These are phyloP conservation scores for Corylus americana DNA, from an alignment of 306 rosid species.

Conservation along the genomic window DNA sequence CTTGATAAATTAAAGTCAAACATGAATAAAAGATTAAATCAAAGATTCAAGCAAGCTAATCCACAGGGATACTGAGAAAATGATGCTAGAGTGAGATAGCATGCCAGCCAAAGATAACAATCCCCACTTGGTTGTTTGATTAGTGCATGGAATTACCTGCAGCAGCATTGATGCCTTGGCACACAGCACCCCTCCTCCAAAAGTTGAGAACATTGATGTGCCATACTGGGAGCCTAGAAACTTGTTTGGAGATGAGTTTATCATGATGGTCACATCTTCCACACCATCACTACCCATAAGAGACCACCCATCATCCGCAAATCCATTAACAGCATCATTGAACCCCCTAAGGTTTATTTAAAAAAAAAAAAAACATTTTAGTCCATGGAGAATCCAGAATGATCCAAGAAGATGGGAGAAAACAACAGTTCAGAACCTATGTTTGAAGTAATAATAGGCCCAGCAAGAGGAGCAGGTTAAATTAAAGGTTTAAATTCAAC, in stretches of 20 bases:
- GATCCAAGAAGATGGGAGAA: background rate
- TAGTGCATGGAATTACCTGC: slow-evolving; percentile 53
- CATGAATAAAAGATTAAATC: background rate
- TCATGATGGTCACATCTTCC: slow-evolving; percentile 85
- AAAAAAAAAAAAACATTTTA: background rate
- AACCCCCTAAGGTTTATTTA: slow-evolving; percentile 62
- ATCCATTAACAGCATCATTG: slow-evolving; percentile 95
- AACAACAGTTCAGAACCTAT: background rate
- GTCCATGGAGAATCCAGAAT: background rate
- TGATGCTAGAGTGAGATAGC: background rate
- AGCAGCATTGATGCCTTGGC: slow-evolving; percentile 98
- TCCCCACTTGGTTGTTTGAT: background rate
- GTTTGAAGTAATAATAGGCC: background rate
- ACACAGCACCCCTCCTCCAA: slow-evolving; percentile 89
- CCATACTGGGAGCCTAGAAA: slow-evolving; percentile 66
- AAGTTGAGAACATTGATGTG: slow-evolving; percentile 60
- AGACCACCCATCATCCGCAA: slow-evolving; percentile 92
- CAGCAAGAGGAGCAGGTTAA: background rate
- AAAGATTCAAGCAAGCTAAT: background rate
- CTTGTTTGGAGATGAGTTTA: slow-evolving; percentile 74
- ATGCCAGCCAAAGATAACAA: background rate
- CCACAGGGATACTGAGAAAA: background rate
- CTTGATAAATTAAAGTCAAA: background rate
- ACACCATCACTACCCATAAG: slow-evolving; percentile 77
- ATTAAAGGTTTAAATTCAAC: background rate